Base-by-base conservation (phyloP, 192 early-diverging fungal species). In the Entophlyctis helioformis region DNA sequence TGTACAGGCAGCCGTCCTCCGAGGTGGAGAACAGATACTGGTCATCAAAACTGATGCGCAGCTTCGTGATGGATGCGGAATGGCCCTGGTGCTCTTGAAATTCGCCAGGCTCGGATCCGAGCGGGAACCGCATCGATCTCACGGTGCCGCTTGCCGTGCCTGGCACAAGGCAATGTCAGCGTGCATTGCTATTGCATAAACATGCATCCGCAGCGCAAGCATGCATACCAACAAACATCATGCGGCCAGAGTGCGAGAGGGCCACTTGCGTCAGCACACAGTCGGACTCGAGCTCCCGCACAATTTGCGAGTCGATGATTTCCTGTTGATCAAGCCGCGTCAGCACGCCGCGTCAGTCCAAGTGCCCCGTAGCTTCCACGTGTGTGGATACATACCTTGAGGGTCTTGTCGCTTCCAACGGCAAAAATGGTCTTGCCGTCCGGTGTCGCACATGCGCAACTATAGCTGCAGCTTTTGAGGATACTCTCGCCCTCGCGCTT, bases 401-500 rank as follows among this genome's bases (percentile, higher is more conserved):
- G 28, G 20, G 53, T 44, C 48, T 53, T 63, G 53, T 79, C 76
- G 18, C 31, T 51, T 1, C 76, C 76, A n/a, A 72, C 72, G 2
- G 63, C 69, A 45, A 62, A 79, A 38, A 71, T 53, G 18, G 28
- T 54, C 43, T 54, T 57, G 9, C 72, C 72, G 47, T 68, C 61
- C n/a, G 48, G 32, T 10, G 51, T 43, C 24, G 53, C 50, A 1
- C 73, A 49, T 5, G 70, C 76, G 36, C 57, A 53, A 3, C 56
- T 56, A 39, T 67, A 79, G 20, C 44, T 50, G 24, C 60, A 67
- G 37, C 54, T 63, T 43, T 79, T 79, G 15, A 71, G 51, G 37
- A 76, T 73, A 31, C 71, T 58, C 53, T 79, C 76, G 37, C 56
- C 57, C 35, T 74, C 73, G 2, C 73, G 50, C 41, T 73, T 76